Base-by-base conservation (phyloP, 805 yeast species). In the Lipomyces orientalis region DNA sequence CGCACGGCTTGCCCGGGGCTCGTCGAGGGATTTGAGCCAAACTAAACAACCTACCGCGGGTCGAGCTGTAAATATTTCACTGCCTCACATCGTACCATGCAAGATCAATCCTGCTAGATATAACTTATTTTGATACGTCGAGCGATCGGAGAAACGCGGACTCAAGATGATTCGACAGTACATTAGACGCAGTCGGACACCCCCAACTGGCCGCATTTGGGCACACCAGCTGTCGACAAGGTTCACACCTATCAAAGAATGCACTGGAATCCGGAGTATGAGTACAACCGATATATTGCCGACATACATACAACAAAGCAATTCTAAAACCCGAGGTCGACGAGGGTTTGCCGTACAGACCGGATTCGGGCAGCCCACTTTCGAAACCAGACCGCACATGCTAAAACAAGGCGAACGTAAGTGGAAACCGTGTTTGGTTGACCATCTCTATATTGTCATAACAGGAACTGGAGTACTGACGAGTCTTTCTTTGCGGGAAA, bases 321-420 rank as follows among this genome's bases (percentile, higher is more conserved):
- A 37, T 37, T 22, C 22, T 16, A 19, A 43, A 16, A 6, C 5
- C n/a, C 49, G 49, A 16, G 49, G 49, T 7, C 49, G 22, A 43
- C 49, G 49, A 16, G 49, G 49, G 49, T 52, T 9, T 19, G 58
- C 29, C 9, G 59, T 56, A 31, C 69, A 60, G 39, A 51, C 58
- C 19, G 73, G 68, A 14, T 71, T 62, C 31, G 98, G 98, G 1
- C 99, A 94, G 79, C 95, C 98, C 0, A 80, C 91, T 14, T 86
- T 84, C 74, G 97, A 92, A 74, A 93, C 97, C 0, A 82, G 97
- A 65, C 96, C 97, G 0, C 87, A 88, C 71, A 76, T 90, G 62
- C 81, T 96, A 2, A 83, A 81, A 49, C 82, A 88, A 0, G 98
- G 98, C 5, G 90, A 91, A 72, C 75, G 73, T 71, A 61, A 54